Conservation (phyloP, 208 protist genomes). For the Trypanosoma mega region DNA sequence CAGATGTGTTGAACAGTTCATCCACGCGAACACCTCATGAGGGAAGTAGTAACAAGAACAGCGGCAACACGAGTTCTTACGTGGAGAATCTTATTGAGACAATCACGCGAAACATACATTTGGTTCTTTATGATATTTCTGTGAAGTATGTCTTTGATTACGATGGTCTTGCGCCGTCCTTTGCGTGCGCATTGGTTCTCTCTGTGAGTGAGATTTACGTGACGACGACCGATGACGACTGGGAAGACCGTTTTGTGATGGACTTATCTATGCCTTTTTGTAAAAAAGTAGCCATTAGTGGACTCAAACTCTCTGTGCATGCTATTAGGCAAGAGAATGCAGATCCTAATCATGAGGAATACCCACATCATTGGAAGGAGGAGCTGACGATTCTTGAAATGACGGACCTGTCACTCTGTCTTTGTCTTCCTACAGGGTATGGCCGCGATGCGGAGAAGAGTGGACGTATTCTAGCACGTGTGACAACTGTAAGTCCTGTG, state of each 20-base stretch:
- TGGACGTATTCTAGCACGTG: neutral
- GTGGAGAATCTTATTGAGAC: constrained; percentile 54
- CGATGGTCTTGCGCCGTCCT: constrained; percentile 47
- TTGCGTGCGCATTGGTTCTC: constrained; percentile 43
- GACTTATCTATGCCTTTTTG: constrained; percentile 33
- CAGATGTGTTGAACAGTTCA: neutral
- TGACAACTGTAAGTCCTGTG: constrained; percentile 12
- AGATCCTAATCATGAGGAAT: neutral
- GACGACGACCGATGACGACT: constrained; percentile 50
- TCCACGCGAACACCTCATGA: neutral
- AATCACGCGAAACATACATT: constrained; percentile 44
- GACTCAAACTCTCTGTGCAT: constrained; percentile 23
- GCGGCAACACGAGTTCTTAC: constrained; percentile 16
- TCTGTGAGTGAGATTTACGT: constrained; percentile 43
- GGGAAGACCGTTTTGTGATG: constrained; percentile 41
- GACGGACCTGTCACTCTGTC: constrained; percentile 8
- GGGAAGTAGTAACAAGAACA: neutral
- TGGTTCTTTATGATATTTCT: constrained; percentile 47
- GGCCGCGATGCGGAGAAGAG: neutral
- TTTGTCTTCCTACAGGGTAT: constrained; percentile 1
- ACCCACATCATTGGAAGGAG: constrained; percentile 8
- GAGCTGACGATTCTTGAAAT: constrained; percentile 14
- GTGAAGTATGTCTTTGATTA: constrained; percentile 73
- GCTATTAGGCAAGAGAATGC: constrained; percentile 7
- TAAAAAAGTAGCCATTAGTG: constrained; percentile 18